A percentile compares a stretch with the other conserved stretches of the same genome.
phyloP scores from a whole-genome alignment of 192 early-diverging fungal genomes.

The Gaertneriomyces semiglobifer region DNA sequence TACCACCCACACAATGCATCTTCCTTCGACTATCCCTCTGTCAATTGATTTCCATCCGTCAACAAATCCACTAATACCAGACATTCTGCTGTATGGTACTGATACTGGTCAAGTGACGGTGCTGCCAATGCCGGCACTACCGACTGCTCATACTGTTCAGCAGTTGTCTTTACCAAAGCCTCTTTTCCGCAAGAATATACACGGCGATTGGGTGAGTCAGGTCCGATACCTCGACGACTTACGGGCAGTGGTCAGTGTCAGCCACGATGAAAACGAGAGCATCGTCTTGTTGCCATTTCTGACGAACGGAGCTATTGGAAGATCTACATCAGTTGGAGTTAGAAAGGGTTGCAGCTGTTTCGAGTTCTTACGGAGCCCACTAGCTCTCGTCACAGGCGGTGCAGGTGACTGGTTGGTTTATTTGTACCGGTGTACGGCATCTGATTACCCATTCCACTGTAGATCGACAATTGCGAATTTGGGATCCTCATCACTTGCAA shows the following conservation, averaged over 20 bases:
- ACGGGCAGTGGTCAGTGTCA: conserved; percentile 45
- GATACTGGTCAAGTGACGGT: conserved; percentile 39
- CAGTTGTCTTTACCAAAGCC: too few species aligned
- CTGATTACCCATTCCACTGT: not conserved
- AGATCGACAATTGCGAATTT: conserved; percentile 49
- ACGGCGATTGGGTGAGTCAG: conserved; percentile 49
- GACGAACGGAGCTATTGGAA: too few species aligned
- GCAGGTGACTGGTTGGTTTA: conserved; percentile 26
- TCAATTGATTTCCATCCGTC: too few species aligned
- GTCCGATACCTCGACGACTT: conserved; percentile 51
- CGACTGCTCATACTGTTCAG: conserved; percentile 27
- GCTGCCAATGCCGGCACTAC: conserved; percentile 6
- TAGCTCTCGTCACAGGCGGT: conserved; percentile 51
- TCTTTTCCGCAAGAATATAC: conserved; percentile 45
- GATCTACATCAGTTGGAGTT: conserved; percentile 39
- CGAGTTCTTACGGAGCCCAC: conserved; percentile 45
- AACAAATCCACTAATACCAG: too few species aligned
- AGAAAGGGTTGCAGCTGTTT: conserved; percentile 49
- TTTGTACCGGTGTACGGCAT: not conserved
- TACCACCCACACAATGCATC: too few species aligned
- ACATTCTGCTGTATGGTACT: conserved; percentile 38
- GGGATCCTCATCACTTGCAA: conserved; percentile 50
- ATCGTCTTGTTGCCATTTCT: conserved; percentile 33
- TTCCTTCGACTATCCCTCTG: too few species aligned
- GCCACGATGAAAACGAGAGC: conserved; percentile 46